These are phyloP conservation scores for Ramaria sp. DNA, from an alignment of 768 basidiomycete species.

Conservation along the genomic window DNA sequence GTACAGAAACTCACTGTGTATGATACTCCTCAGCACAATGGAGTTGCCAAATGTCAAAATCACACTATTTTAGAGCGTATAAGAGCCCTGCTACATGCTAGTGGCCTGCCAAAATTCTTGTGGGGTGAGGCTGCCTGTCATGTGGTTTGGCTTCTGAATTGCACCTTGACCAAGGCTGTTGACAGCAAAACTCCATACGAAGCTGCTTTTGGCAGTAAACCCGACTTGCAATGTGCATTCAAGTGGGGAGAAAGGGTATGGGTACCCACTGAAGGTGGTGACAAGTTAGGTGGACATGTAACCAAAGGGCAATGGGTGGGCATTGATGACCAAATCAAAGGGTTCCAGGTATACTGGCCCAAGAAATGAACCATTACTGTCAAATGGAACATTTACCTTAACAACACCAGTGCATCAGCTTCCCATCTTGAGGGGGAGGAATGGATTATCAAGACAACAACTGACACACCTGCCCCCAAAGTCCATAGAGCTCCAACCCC, in stretches of 20 bases:
- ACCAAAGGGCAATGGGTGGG: conserved; percentile 11
- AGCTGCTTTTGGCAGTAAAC: conserved; percentile 15
- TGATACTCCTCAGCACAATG: conserved; percentile 33
- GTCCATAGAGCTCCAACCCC: too few species aligned
- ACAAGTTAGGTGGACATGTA: conserved; percentile 16
- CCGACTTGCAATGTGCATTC: conserved; percentile 19
- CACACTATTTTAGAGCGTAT: conserved; percentile 24
- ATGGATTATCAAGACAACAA: background rate
- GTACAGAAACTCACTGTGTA: conserved; percentile 27
- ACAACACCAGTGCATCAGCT: background rate
- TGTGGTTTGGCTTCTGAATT: conserved; percentile 27
- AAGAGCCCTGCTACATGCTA: conserved; percentile 25
- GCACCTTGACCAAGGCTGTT: conserved; percentile 18
- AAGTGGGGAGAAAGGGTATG: conserved; percentile 26
- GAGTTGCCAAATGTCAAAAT: conserved; percentile 32
- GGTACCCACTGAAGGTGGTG: conserved; percentile 9
- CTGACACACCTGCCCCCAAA: background rate
- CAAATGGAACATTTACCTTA: conserved; percentile 5
- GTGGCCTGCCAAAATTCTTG: conserved; percentile 12
- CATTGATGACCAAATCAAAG: conserved; percentile 3
- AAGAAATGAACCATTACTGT: conserved; percentile 9
- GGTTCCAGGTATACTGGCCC: conserved; percentile 14
- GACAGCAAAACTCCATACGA: conserved; percentile 17
- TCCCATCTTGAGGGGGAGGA: conserved; percentile 1
- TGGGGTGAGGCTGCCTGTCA: conserved; percentile 15